A percentile compares a stretch with the other conserved stretches of the same genome.
Conservation (phyloP, 2,329 filamentous ascomycete genomes). For the Microcera coccophila region DNA sequence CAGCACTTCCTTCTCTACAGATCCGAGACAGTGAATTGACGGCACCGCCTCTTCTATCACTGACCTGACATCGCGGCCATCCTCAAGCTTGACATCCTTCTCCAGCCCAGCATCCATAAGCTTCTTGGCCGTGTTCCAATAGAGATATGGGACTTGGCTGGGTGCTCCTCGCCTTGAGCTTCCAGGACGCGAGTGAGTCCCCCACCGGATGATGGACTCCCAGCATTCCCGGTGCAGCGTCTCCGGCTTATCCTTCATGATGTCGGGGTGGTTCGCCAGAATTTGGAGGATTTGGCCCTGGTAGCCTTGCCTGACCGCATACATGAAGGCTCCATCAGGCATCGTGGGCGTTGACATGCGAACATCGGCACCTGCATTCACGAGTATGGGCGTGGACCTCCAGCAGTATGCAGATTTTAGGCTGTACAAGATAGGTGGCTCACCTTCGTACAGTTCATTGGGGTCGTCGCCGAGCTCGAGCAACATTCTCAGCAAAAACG, state of each 20-base stretch:
- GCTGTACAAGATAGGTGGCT: conserved; percentile 26
- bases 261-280: conserved; percentile 21
- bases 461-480: conserved; percentile 25
- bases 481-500: conserved; percentile 21
- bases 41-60: conserved; percentile 22
- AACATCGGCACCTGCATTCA: conserved; percentile 25
- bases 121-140: conserved; percentile 24
- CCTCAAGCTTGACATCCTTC: conserved; percentile 21
- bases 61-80: conserved; percentile 18
- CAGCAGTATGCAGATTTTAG: conserved; percentile 26
- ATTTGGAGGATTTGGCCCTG: conserved; percentile 26
- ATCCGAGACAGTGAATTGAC: conserved; percentile 13
- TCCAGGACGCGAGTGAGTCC: conserved; percentile 1
- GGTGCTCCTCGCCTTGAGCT: not conserved
- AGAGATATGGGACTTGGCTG: conserved; percentile 13
- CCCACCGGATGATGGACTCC: conserved; percentile 19
- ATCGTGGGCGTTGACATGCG: conserved; percentile 22
- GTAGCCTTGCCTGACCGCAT: conserved; percentile 23
- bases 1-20: conserved; percentile 22
- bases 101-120: conserved; percentile 22
- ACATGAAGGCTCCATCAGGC: conserved; percentile 28
- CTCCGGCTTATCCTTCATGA: conserved; percentile 16
- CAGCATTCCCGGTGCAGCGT: conserved; percentile 22
- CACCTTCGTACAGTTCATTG: conserved; percentile 23
- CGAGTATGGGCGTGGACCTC: conserved; percentile 25